A percentile compares a stretch with the other conserved stretches of the same genome.
These are phyloP conservation scores for Trametes hirsuta DNA, from an alignment of 1,284 basidiomycete genomes.

Conservation along the genomic window DNA sequence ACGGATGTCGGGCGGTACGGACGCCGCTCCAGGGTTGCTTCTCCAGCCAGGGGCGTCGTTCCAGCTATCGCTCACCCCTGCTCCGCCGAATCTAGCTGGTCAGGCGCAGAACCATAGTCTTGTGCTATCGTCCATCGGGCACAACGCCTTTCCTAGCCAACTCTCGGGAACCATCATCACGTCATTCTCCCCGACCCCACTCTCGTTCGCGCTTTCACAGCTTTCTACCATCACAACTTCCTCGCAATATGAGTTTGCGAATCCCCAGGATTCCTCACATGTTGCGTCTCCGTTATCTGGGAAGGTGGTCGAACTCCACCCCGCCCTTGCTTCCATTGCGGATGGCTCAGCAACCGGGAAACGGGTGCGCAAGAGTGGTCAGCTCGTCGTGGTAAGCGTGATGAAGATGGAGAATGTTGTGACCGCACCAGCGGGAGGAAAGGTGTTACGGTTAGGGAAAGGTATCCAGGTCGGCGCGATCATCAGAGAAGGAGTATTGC, in stretches of 20 bases:
- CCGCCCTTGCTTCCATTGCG: slow-evolving; percentile 27
- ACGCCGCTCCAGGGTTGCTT: slow-evolving; percentile 7
- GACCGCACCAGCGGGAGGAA: slow-evolving; percentile 1
- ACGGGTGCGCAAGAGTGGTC: slow-evolving; percentile 34
- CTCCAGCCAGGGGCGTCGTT: slow-evolving; percentile 43
- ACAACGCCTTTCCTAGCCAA: slow-evolving; percentile 43
- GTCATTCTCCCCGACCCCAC: slow-evolving; percentile 33
- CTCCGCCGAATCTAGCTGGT: not conserved
- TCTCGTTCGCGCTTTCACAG: slow-evolving; percentile 40
- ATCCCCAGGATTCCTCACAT: slow-evolving; percentile 39
- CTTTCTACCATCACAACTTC: slow-evolving; percentile 36
- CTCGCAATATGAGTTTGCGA: slow-evolving; percentile 39
- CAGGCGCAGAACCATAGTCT: slow-evolving; percentile 35
- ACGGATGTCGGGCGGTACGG: not conserved
- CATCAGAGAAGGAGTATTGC: slow-evolving; percentile 14
- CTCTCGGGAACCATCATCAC: slow-evolving; percentile 42
- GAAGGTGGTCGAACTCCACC: slow-evolving; percentile 45
- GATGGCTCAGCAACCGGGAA: not conserved
- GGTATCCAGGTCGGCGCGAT: slow-evolving; percentile 16
- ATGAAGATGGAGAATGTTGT: slow-evolving; percentile 51
- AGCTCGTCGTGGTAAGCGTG: slow-evolving; percentile 40
- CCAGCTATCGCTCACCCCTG: slow-evolving; percentile 35
- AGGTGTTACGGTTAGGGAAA: slow-evolving; percentile 7
- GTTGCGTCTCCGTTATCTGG: slow-evolving; percentile 42
- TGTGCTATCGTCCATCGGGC: slow-evolving; percentile 39